phyloP scores from a whole-genome alignment of 306 rosid species.

The Malus asiatica region DNA sequence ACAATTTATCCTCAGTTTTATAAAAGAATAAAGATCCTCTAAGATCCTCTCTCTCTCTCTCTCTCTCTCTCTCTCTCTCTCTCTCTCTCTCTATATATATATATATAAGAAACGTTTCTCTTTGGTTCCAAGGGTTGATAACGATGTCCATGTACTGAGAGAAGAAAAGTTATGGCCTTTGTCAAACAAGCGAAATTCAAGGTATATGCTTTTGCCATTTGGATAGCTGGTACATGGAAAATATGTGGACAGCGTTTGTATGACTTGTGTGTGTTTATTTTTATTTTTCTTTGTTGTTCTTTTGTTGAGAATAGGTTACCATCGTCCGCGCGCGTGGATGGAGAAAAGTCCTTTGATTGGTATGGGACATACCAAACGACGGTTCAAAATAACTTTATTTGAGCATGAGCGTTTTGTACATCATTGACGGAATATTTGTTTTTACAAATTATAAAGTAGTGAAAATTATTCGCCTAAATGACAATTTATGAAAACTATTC shows the following conservation, averaged over 20 bases:
- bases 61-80: too few relatives aligned
- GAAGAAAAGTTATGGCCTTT: neutral
- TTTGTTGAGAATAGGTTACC: neutral
- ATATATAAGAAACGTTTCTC: neutral
- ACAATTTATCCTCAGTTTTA: too few relatives aligned
- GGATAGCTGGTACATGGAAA: neutral
- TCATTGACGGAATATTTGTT: neutral
- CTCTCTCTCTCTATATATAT: too few relatives aligned
- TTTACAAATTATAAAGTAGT: neutral
- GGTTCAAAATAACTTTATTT: neutral
- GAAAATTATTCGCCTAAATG: neutral
- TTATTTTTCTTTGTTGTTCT: neutral
- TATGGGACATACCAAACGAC: neutral
- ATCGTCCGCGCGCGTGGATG: neutral
- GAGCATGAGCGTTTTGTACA: neutral
- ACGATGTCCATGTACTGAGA: neutral
- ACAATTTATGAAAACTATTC: neutral
- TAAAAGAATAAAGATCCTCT: too few relatives aligned
- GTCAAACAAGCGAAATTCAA: neutral
- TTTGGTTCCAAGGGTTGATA: neutral
- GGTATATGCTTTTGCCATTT: neutral
- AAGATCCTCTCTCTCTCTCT: too few relatives aligned
- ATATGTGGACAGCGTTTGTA: constrained; percentile 6
- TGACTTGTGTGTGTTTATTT: neutral
- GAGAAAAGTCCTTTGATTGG: neutral